phyloP scores from a whole-genome alignment of 768 basidiomycete genomes.

The Hygrocybe punicea region DNA sequence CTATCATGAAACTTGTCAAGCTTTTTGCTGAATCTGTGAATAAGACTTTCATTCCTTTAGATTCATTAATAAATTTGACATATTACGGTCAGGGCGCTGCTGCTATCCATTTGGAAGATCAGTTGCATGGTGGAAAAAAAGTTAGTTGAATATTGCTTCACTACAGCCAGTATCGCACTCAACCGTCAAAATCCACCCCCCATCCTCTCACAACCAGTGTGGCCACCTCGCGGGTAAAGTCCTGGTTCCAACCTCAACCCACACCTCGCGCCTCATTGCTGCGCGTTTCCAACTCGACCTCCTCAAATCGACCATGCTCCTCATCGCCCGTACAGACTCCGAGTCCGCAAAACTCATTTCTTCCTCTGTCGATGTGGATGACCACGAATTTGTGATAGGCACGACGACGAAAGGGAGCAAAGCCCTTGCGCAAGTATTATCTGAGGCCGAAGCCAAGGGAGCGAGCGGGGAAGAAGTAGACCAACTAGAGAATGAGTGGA shows the following conservation, averaged over 20 bases:
- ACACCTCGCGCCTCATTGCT: slow-evolving; percentile 78
- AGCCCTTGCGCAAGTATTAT: slow-evolving; percentile 66
- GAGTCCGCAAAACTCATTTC: slow-evolving; percentile 83
- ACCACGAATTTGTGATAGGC: slow-evolving; percentile 76
- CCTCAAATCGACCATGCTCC: slow-evolving; percentile 79
- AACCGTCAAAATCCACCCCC: not conserved
- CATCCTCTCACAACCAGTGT: slow-evolving; percentile 42
- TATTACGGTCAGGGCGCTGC: slow-evolving; percentile 65
- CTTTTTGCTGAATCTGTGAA: slow-evolving; percentile 87
- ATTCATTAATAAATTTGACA: too few species aligned
- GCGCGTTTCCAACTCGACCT: slow-evolving; percentile 90
- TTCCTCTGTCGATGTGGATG: slow-evolving; percentile 74
- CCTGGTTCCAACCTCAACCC: slow-evolving; percentile 84
- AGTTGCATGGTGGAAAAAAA: slow-evolving; percentile 93
- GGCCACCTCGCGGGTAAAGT: slow-evolving; percentile 92
- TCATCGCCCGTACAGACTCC: slow-evolving; percentile 91
- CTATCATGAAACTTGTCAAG: slow-evolving; percentile 92
- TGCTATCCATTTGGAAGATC: slow-evolving; percentile 90
- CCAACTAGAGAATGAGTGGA: slow-evolving; percentile 73
- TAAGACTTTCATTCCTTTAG: not conserved
- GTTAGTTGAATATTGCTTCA: slow-evolving; percentile 26
- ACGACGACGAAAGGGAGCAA: slow-evolving; percentile 38
- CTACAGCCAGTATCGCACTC: slow-evolving; percentile 2
- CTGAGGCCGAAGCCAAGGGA: slow-evolving; percentile 63
- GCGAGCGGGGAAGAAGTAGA: slow-evolving; percentile 68